Evolutionary conservation across 2,329 filamentous ascomycete species (phyloP).

Genomic region (Pseudopyrenochaeta lycopersici): DNA sequence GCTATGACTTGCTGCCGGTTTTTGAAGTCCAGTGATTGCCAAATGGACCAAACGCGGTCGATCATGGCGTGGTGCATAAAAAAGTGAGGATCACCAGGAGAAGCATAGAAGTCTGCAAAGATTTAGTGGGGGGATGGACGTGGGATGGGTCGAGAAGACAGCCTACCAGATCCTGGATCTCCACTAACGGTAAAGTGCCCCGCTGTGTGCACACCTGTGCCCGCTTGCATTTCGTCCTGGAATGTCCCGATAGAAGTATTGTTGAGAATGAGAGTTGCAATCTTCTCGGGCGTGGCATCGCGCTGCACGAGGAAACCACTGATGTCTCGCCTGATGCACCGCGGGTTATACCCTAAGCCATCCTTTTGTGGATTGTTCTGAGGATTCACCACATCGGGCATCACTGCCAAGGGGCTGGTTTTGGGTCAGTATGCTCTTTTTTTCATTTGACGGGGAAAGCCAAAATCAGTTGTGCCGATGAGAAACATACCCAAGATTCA

Average conservation of each 20-base stretch:
- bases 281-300: conserved; percentile 40
- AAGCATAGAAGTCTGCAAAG: conserved; percentile 53
- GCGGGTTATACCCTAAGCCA: conserved; percentile 48
- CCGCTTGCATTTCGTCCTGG: conserved; percentile 50
- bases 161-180: conserved; percentile 53
- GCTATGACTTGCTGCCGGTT: conserved; percentile 53
- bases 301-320: conserved; percentile 37
- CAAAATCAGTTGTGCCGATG: too few relatives aligned
- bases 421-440: too few relatives aligned
- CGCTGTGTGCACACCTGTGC: conserved; percentile 52
- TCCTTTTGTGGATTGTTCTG: conserved; percentile 50
- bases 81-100: conserved; percentile 58
- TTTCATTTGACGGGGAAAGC: too few relatives aligned
- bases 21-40: conserved; percentile 57
- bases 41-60: conserved; percentile 60
- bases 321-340: conserved; percentile 53
- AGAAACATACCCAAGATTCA: conserved; percentile 40
- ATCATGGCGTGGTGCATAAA: conserved; percentile 61
- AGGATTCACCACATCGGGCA: conserved; percentile 31
- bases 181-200: conserved; percentile 58
- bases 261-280: conserved; percentile 34
- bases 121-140: not conserved
- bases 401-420: conserved; percentile 31
- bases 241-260: conserved; percentile 46
- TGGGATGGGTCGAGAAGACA: not conserved